Evolutionary conservation across 2,329 filamentous ascomycete genomes (phyloP).

Genomic region (Phialophora chinensis): DNA sequence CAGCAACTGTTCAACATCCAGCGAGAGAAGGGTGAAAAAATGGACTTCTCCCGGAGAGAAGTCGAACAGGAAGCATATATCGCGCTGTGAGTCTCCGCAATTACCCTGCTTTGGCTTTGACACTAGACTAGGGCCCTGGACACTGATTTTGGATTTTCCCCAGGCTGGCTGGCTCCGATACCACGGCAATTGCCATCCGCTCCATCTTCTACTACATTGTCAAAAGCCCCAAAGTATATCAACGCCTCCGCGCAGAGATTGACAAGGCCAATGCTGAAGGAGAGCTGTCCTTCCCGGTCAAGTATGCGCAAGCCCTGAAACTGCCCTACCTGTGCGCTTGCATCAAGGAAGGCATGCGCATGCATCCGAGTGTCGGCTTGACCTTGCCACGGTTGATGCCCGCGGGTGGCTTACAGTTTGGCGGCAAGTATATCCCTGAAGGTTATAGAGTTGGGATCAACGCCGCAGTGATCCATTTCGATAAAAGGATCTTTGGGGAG

Average conservation of each 20-base stretch:
- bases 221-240: slow-evolving; percentile 46
- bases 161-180: background rate
- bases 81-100: background rate
- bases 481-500: background rate
- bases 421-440: background rate
- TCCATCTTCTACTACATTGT: slow-evolving; percentile 44
- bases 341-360: slow-evolving; percentile 35
- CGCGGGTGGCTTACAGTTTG: background rate
- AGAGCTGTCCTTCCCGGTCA: slow-evolving; percentile 26
- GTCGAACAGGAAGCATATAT: background rate
- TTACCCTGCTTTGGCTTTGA: background rate
- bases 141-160: background rate
- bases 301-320: slow-evolving; percentile 32
- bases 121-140: background rate
- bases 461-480: background rate
- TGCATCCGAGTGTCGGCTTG: slow-evolving; percentile 38
- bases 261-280: slow-evolving; percentile 24
- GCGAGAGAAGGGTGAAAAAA: slow-evolving; percentile 41
- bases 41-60: slow-evolving; percentile 40
- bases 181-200: background rate
- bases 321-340: slow-evolving; percentile 33
- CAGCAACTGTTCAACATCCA: slow-evolving; percentile 44
- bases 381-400: slow-evolving; percentile 35
- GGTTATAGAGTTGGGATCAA: background rate
- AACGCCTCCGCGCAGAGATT: slow-evolving; percentile 26